Evolutionary conservation across 1,284 basidiomycete species (phyloP), one percentile per base, ranked within the genome.

Genomic region (Kalmanozyma brasiliensis): DNA sequence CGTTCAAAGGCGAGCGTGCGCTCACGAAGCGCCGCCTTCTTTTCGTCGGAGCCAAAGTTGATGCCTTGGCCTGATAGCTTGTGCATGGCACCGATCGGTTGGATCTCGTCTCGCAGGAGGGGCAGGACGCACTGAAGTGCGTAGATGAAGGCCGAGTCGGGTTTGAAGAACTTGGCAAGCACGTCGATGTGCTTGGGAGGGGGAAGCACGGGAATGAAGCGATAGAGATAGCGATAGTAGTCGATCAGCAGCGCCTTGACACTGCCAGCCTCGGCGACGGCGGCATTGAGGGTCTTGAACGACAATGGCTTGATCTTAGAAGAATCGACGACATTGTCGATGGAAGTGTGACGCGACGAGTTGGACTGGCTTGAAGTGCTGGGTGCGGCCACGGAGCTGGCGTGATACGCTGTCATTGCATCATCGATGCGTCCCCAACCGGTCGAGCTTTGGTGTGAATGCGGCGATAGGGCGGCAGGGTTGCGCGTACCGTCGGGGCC

Each of bases 221-320:
- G 73, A 47, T 78, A 77, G 17, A 78, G 62, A 40, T 71, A 70
- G 55, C 66, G 71, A 53, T 77, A 78, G 61, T 72, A 78, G n/a
- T 77, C 74, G 30, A 49, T 51, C 19, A 76, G 47, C 9, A 76
- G 61, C 32, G 59, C 26, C 43, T 57, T 52, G 38, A 72, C 57
- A 32, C 52, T 60, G 14, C 52, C 65, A 14, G 52, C 56, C 43
- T 60, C 49, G 8, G 60, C 56, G 9, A 60, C 66, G 1, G 56
- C 55, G 7, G 65, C 59, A 17, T 68, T 56, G 19, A 62, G 17
- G 11, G 46, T 32, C 38, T 51, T 58, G 42, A 42, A 58, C 9
- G 55, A 62, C 32, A 53, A 30, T 30, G 41, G 47, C 5, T 49
- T 45, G 32, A 55, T 40, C 29, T 51, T 68, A 51, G 52, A 24